Evolutionary conservation across 345 rosid species (phyloP).

Genomic region (Hibiscus trionum): DNA sequence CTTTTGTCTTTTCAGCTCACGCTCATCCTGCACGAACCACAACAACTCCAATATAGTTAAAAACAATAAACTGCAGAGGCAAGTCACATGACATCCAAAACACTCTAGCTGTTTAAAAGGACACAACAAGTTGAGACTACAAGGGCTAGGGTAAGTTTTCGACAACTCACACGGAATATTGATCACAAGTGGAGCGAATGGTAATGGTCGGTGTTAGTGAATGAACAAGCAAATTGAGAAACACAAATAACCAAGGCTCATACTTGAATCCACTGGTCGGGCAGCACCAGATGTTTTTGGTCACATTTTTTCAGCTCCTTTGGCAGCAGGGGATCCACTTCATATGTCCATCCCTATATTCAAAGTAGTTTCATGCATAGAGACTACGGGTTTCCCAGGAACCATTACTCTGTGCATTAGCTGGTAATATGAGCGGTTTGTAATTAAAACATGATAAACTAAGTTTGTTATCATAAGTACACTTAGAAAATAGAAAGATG

Average conservation of each 20-base stretch:
- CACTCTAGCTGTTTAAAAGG: neutral
- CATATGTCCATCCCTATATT: conserved; percentile 94
- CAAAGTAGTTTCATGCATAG: conserved; percentile 61
- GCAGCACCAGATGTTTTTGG: conserved; percentile 37
- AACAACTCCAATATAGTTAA: neutral
- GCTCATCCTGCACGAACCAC: conserved; percentile 57
- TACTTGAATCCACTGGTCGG: conserved; percentile 67
- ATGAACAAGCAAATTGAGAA: neutral
- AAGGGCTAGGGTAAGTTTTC: neutral
- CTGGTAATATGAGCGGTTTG: conserved; percentile 27
- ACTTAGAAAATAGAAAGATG: neutral
- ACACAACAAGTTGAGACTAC: neutral
- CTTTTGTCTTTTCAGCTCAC: conserved; percentile 86
- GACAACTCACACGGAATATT: neutral
- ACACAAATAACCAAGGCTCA: neutral
- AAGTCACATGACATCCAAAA: neutral
- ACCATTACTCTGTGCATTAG: conserved; percentile 53
- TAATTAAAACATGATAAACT: conserved; percentile 12
- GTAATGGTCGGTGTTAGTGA: neutral
- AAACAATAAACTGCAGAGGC: neutral
- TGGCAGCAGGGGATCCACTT: conserved; percentile 51
- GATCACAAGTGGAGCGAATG: neutral
- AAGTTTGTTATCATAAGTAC: neutral
- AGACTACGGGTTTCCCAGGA: conserved; percentile 38
- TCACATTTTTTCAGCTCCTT: conserved; percentile 57